Evolutionary conservation across 805 yeast genomes (phyloP).

Genomic region (Pichia gijzeniarum): DNA sequence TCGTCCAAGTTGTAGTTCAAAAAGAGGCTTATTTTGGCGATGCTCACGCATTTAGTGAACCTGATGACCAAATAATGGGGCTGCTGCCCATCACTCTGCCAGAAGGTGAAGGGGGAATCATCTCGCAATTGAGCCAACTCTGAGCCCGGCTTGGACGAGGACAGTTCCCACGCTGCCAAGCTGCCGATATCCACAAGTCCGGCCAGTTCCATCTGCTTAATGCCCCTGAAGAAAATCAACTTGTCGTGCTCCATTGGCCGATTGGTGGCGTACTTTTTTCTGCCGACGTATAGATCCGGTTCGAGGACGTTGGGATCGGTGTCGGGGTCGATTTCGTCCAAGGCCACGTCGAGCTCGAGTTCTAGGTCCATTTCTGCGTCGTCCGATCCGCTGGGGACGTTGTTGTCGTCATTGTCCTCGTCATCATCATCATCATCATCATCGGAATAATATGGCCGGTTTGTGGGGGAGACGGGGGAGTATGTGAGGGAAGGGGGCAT

Average conservation of each 20-base stretch:
- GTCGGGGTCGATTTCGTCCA: background rate
- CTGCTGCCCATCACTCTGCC: constrained; percentile 94
- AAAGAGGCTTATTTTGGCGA: constrained; percentile 64
- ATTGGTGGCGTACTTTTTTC: too few species aligned
- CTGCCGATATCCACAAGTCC: constrained; percentile 73
- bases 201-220: constrained; percentile 47
- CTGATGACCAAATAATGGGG: constrained; percentile 80
- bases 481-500: background rate
- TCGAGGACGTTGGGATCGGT: background rate
- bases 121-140: constrained; percentile 70
- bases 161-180: constrained; percentile 77
- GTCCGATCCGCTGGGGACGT: background rate
- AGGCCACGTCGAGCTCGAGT: background rate
- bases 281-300: too few species aligned
- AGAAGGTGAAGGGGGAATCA: constrained; percentile 63
- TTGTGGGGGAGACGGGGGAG: background rate
- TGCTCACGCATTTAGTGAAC: constrained; percentile 68
- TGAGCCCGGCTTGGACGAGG: constrained; percentile 66
- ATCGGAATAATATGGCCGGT: background rate
- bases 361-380: constrained; percentile 1
- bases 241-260: constrained; percentile 13
- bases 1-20: constrained; percentile 73
- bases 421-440: too few species aligned
- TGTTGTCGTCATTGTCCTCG: constrained; percentile 1
- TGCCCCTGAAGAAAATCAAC: constrained; percentile 30